Conservation (phyloP, 352 stramenopile genomes). For the Globisporangium orthogonon region DNA sequence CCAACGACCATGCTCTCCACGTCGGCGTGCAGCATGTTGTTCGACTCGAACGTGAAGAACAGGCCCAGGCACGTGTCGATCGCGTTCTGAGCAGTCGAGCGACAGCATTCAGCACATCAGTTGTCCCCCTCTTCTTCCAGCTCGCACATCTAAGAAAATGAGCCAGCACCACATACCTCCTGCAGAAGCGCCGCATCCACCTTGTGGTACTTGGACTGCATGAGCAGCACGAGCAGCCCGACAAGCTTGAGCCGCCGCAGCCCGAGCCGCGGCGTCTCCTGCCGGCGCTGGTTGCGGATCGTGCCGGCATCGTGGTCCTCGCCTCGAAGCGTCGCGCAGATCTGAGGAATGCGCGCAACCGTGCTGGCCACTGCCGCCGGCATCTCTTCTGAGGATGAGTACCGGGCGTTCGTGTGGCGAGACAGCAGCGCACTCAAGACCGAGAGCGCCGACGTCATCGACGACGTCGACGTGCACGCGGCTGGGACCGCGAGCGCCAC, state of each 20-base stretch:
- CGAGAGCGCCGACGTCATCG: conserved; percentile 75
- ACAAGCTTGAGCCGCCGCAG: conserved; percentile 80
- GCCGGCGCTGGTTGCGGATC: conserved; percentile 67
- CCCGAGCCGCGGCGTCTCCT: conserved; percentile 65
- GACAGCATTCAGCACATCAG: not conserved
- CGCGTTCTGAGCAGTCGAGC: conserved; percentile 23
- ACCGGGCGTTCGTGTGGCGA: conserved; percentile 71
- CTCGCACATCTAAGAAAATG: not conserved
- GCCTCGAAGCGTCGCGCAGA: conserved; percentile 54
- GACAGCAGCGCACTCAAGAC: conserved; percentile 73
- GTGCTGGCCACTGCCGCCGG: conserved; percentile 46
- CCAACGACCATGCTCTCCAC: conserved; percentile 83
- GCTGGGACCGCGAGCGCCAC: conserved; percentile 28
- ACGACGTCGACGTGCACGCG: conserved; percentile 38
- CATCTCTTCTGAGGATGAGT: conserved; percentile 57
- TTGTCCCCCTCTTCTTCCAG: not conserved
- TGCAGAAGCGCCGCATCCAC: conserved; percentile 64
- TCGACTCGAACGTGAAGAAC: conserved; percentile 85
- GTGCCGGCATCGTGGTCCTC: conserved; percentile 59
- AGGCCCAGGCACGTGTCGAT: conserved; percentile 75
- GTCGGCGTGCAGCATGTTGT: conserved; percentile 85
- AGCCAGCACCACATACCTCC: conserved; percentile 18
- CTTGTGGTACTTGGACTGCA: conserved; percentile 81
- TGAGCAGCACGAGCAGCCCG: conserved; percentile 64
- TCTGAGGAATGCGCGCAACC: conserved; percentile 51